Evolutionary conservation across 2,329 filamentous ascomycete genomes (phyloP).

Genomic region (Incumbomyces delicatus): DNA sequence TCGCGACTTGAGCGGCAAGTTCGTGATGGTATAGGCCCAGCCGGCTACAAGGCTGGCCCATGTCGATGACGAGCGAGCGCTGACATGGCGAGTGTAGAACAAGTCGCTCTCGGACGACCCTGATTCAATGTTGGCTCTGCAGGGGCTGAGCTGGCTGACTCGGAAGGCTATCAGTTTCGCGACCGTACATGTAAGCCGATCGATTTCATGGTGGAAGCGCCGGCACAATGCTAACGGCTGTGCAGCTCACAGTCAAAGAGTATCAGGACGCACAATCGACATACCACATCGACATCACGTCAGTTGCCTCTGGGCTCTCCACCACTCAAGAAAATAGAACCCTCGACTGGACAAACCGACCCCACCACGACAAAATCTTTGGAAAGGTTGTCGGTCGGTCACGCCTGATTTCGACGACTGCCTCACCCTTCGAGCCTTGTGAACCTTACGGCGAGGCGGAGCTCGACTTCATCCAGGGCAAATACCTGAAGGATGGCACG

Average conservation of each 20-base stretch:
- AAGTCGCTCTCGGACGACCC: slow-evolving; percentile 59
- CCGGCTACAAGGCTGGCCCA: neutral
- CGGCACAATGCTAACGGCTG: slow-evolving; percentile 46
- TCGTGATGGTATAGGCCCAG: slow-evolving; percentile 54
- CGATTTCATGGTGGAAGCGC: slow-evolving; percentile 2
- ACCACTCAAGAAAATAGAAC: slow-evolving; percentile 52
- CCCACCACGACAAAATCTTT: slow-evolving; percentile 71
- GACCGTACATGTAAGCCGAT: slow-evolving; percentile 38
- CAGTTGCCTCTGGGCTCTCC: slow-evolving; percentile 60
- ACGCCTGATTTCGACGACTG: slow-evolving; percentile 20
- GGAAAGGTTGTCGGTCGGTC: slow-evolving; percentile 57
- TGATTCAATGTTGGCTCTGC: slow-evolving; percentile 55
- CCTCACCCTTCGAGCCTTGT: slow-evolving; percentile 33
- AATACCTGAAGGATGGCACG: slow-evolving; percentile 43
- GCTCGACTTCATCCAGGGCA: slow-evolving; percentile 30
- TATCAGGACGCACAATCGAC: slow-evolving; percentile 33
- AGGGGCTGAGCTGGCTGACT: slow-evolving; percentile 61
- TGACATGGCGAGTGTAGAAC: slow-evolving; percentile 47
- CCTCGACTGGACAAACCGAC: slow-evolving; percentile 50
- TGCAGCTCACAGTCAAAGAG: slow-evolving; percentile 29
- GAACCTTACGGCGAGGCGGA: slow-evolving; percentile 30
- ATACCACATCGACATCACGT: slow-evolving; percentile 61
- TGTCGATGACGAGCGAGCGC: neutral
- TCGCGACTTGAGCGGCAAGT: slow-evolving; percentile 59
- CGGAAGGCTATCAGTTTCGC: slow-evolving; percentile 64